These are phyloP conservation scores for Sporothrix luriei DNA, from an alignment of 2,329 filamentous ascomycete genomes.

Conservation along the genomic window DNA sequence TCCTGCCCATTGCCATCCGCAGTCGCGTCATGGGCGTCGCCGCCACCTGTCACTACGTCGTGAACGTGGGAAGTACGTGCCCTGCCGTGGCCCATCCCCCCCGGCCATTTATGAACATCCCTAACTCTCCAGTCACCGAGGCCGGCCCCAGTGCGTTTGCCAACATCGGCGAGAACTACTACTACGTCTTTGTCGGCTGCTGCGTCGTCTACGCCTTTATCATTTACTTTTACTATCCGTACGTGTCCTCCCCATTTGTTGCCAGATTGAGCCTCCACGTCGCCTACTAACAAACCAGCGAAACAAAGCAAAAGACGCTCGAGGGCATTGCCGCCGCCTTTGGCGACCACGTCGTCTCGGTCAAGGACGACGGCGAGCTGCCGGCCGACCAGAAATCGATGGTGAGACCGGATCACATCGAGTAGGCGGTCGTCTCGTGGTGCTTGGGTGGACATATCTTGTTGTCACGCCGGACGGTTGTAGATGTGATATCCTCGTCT, in stretches of 20 bases:
- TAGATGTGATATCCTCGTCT: too few relatives aligned
- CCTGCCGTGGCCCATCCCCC: background rate
- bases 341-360: constrained; percentile 49
- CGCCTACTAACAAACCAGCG: constrained; percentile 34
- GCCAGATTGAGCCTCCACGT: too few relatives aligned
- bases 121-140: constrained; percentile 47
- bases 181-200: constrained; percentile 61
- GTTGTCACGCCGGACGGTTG: too few relatives aligned
- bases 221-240: constrained; percentile 58
- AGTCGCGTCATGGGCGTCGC: constrained; percentile 60
- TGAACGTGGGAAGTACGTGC: constrained; percentile 50
- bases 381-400: background rate
- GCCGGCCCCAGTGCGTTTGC: constrained; percentile 59
- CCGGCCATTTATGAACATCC: background rate
- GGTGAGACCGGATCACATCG: background rate
- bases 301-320: constrained; percentile 52
- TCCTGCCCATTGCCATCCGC: constrained; percentile 56
- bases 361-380: constrained; percentile 11
- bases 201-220: constrained; percentile 54
- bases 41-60: constrained; percentile 56
- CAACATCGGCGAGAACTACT: constrained; percentile 61
- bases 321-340: constrained; percentile 55
- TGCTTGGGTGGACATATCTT: background rate
- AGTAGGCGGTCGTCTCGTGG: background rate
- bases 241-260: background rate